A percentile compares a stretch with the other conserved stretches of the same genome.
phyloP scores from a whole-genome alignment of 2,329 filamentous ascomycete genomes.

The Capronia epimyces region DNA sequence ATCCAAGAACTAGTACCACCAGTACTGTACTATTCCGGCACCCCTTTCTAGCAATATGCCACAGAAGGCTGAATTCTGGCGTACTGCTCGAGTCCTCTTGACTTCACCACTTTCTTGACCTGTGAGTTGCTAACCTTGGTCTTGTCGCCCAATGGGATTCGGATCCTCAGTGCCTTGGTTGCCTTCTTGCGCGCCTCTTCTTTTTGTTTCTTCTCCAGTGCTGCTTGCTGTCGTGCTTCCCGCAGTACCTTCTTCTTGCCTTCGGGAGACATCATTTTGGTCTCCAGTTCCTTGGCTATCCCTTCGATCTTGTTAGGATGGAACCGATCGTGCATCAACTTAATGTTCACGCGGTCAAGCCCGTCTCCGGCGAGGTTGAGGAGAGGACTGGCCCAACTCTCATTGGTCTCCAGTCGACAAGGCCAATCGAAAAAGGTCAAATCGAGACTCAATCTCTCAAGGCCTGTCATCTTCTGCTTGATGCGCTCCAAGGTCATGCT shows the following conservation, averaged over 20 bases:
- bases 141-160: conserved; percentile 6
- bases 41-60: conserved; percentile 8
- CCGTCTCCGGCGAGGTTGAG: conserved; percentile 17
- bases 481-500: conserved; percentile 14
- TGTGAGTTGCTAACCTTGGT: background rate
- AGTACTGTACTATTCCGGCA: background rate
- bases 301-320: conserved; percentile 8
- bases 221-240: conserved; percentile 14
- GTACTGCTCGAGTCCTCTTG: conserved; percentile 23
- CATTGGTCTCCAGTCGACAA: conserved; percentile 15
- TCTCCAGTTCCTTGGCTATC: conserved; percentile 19
- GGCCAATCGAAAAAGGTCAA: conserved; percentile 28
- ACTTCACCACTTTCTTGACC: conserved; percentile 20
- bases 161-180: conserved; percentile 28
- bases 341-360: conserved; percentile 20
- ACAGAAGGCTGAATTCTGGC: conserved; percentile 11
- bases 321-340: conserved; percentile 23
- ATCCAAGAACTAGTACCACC: background rate
- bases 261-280: conserved; percentile 26
- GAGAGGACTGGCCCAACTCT: conserved; percentile 20
- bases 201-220: conserved; percentile 16
- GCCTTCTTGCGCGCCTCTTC: conserved; percentile 17
- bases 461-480: conserved; percentile 15
- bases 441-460: conserved; percentile 20
- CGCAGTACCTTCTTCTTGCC: conserved; percentile 18